A percentile compares a stretch with the other conserved stretches of the same genome.
phyloP scores from a whole-genome alignment of 805 yeast genomes.

The Saccharomycopsis schoenii region DNA sequence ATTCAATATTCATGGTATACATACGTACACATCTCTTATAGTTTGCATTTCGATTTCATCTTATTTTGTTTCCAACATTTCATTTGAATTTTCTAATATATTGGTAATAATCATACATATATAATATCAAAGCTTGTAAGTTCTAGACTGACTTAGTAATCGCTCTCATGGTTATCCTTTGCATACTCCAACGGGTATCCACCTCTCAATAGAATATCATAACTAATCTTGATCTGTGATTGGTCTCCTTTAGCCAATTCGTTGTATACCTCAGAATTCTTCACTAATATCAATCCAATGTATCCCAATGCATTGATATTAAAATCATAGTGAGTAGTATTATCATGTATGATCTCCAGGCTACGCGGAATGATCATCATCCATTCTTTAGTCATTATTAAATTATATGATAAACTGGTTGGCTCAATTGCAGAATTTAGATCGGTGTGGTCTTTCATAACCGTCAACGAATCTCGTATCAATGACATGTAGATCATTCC shows the following conservation, averaged over 20 bases:
- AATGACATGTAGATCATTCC: conserved; percentile 64
- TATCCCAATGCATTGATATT: conserved; percentile 72
- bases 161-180: neutral
- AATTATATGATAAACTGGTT: conserved; percentile 49
- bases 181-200: neutral
- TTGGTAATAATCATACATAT: neutral
- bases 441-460: conserved; percentile 41
- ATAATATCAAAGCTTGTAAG: neutral
- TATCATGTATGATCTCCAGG: conserved; percentile 37
- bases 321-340: conserved; percentile 23
- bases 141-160: neutral
- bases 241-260: conserved; percentile 28
- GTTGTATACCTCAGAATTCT: conserved; percentile 45
- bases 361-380: conserved; percentile 81
- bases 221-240: neutral
- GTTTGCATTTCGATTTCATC: neutral
- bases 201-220: neutral
- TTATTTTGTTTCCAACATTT: neutral
- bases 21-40: neutral
- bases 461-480: conserved; percentile 60
- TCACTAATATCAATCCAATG: conserved; percentile 70
- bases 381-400: conserved; percentile 74
- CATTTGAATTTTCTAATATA: no score
- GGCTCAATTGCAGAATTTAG: neutral
- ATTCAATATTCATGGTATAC: neutral